Evolutionary conservation across 1,284 basidiomycete genomes (phyloP).

Genomic region (Trichosporon asahii): DNA sequence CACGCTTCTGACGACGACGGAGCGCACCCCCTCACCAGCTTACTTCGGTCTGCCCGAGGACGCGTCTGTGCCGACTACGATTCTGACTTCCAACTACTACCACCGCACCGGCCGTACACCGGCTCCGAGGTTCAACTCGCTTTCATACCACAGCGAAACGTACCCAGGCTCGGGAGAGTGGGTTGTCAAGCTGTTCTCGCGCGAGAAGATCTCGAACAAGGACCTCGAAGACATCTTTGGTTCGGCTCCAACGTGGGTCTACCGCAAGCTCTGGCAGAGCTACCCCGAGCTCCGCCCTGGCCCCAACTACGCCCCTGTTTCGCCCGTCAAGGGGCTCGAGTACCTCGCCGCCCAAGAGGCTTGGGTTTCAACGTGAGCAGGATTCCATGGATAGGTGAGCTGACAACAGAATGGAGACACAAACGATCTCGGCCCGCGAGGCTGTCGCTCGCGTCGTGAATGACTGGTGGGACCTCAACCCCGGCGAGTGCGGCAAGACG

Average conservation of each 20-base stretch:
- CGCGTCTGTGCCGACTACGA: constrained; percentile 60
- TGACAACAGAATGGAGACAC: constrained; percentile 74
- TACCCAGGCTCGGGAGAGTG: constrained; percentile 57
- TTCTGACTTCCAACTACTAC: constrained; percentile 70
- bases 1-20: constrained; percentile 77
- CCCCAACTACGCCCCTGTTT: constrained; percentile 66
- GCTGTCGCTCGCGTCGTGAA: constrained; percentile 70
- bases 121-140: constrained; percentile 77
- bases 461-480: constrained; percentile 58
- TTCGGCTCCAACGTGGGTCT: constrained; percentile 70
- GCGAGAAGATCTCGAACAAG: constrained; percentile 61
- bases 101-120: constrained; percentile 52
- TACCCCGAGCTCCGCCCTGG: constrained; percentile 62
- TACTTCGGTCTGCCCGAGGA: constrained; percentile 66
- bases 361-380: constrained; percentile 55
- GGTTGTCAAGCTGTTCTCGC: constrained; percentile 84
- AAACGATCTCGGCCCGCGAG: constrained; percentile 78
- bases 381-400: neutral
- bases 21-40: constrained; percentile 60
- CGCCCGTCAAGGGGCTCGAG: constrained; percentile 70
- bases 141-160: constrained; percentile 75
- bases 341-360: constrained; percentile 88
- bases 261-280: constrained; percentile 65
- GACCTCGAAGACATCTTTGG: constrained; percentile 63
- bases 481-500: constrained; percentile 43